These are phyloP conservation scores for Paracorniculantispora psalliotae DNA, from an alignment of 2,329 filamentous ascomycete species.

Conservation along the genomic window DNA sequence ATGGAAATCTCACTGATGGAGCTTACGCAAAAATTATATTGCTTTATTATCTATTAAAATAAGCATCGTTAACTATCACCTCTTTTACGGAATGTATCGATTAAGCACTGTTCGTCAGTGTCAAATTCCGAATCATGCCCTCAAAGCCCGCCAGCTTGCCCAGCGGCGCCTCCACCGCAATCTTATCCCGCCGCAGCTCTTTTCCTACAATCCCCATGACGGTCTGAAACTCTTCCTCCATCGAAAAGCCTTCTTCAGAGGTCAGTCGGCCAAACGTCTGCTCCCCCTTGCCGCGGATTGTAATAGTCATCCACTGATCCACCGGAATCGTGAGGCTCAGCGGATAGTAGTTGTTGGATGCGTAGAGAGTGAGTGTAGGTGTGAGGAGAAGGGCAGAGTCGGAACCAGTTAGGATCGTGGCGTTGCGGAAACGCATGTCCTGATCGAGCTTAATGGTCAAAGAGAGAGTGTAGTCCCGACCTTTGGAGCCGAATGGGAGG, in stretches of 20 bases:
- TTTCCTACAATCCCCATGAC: constrained; percentile 38
- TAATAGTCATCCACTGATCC: constrained; percentile 25
- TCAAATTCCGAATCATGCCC: constrained; percentile 21
- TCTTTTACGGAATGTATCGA: too few species aligned
- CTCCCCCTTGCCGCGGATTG: constrained; percentile 26
- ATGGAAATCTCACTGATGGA: too few species aligned
- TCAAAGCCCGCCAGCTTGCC: constrained; percentile 29
- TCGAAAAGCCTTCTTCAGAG: neutral
- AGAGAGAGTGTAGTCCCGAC: constrained; percentile 50
- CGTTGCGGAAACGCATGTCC: constrained; percentile 28
- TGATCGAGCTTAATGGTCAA: constrained; percentile 34
- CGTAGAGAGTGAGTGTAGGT: constrained; percentile 30
- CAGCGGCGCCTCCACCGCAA: constrained; percentile 43
- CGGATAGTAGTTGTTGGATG: constrained; percentile 31
- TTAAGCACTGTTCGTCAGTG: too few species aligned
- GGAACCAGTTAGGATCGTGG: constrained; percentile 34
- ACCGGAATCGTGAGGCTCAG: constrained; percentile 29
- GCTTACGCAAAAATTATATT: too few species aligned
- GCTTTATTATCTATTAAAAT: too few species aligned
- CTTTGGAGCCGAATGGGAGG: constrained; percentile 48
- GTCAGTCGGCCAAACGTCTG: constrained; percentile 25
- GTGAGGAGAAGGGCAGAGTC: constrained; percentile 40
- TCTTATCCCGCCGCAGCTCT: constrained; percentile 35
- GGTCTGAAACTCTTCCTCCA: constrained; percentile 37
- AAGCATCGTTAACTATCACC: too few species aligned